A percentile compares a stretch with the other conserved stretches of the same genome.
Evolutionary conservation across 306 rosid species (phyloP).

Genomic region (Sechiopsis laciniata): DNA sequence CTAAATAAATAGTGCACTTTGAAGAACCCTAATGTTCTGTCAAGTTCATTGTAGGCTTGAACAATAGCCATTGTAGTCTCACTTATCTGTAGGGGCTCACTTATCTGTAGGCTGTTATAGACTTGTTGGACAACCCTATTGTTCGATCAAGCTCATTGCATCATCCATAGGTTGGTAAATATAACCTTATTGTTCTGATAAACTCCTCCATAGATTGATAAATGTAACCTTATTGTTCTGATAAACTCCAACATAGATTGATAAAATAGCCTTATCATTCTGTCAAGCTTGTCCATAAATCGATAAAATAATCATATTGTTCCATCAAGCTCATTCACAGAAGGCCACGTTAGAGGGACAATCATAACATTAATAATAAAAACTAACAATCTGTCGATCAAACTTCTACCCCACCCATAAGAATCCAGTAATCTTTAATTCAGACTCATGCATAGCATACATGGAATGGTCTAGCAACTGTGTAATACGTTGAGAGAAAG

Average conservation of each 20-base stretch:
- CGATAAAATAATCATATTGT: neutral
- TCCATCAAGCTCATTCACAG: neutral
- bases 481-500: neutral
- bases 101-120: neutral
- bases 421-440: neutral
- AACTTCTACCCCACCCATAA: neutral
- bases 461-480: neutral
- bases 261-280: neutral
- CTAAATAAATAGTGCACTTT: conserved; percentile 8
- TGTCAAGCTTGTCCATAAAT: neutral
- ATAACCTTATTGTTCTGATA: neutral
- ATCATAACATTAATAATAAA: neutral
- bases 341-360: neutral
- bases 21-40: neutral
- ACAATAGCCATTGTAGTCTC: neutral
- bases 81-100: neutral
- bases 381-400: neutral
- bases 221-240: neutral
- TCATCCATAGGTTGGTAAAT: neutral
- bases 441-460: too few species aligned
- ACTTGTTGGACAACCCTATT: neutral
- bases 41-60: neutral
- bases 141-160: neutral
- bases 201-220: neutral
- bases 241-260: neutral